These are phyloP conservation scores for Fusarium sp. DNA, from an alignment of 2,329 filamentous ascomycete species.

Conservation along the genomic window DNA sequence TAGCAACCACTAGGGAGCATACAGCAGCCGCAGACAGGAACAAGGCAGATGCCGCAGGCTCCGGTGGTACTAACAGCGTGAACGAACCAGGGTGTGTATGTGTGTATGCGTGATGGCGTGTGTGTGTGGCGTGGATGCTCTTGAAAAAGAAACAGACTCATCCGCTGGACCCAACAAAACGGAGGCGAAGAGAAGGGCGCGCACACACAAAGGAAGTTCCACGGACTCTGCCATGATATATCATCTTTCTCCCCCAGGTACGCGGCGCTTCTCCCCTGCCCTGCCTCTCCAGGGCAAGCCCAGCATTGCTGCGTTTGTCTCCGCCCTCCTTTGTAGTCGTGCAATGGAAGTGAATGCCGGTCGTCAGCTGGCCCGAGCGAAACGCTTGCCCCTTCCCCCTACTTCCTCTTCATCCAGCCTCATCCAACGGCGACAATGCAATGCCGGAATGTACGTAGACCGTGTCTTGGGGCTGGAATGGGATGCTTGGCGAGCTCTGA, in stretches of 20 bases:
- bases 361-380: constrained; percentile 30
- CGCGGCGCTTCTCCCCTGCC: constrained; percentile 23
- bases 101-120: constrained; percentile 8
- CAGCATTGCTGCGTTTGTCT: constrained; percentile 20
- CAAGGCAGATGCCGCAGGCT: constrained; percentile 19
- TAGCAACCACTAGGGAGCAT: constrained; percentile 22
- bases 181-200: constrained; percentile 12
- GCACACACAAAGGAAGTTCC: constrained; percentile 14
- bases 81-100: constrained; percentile 16
- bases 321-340: background rate
- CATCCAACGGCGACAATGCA: constrained; percentile 51
- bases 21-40: constrained; percentile 18
- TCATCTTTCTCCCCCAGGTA: constrained; percentile 22
- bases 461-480: constrained; percentile 48
- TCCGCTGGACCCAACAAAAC: constrained; percentile 26
- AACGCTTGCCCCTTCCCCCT: constrained; percentile 2
- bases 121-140: constrained; percentile 7
- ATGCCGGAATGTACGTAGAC: constrained; percentile 33
- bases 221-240: constrained; percentile 39
- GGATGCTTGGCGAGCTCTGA: constrained; percentile 49
- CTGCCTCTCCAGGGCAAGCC: constrained; percentile 8
- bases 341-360: constrained; percentile 23
- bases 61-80: constrained; percentile 17
- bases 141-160: constrained; percentile 7
- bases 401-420: constrained; percentile 42